Percentiles rank a stretch among this genome's conserved stretches.
phyloP scores from a whole-genome alignment of 2,329 filamentous ascomycete genomes.

The Diaporthe sp. region DNA sequence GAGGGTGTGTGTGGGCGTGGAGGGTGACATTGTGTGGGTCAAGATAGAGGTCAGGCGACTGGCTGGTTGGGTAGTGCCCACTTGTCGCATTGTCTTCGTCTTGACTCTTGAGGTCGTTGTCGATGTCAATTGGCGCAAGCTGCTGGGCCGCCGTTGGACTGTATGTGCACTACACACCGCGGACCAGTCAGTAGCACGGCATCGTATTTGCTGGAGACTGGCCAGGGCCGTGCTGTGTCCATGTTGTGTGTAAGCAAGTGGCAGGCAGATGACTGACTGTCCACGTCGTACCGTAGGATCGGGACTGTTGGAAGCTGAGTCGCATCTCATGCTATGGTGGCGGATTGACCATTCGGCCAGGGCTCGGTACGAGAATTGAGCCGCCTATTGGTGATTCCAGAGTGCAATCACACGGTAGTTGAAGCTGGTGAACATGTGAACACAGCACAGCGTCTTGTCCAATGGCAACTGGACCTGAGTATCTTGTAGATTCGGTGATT shows the following conservation, averaged over 20 bases:
- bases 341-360: neutral
- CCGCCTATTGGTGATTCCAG: neutral
- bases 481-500: neutral
- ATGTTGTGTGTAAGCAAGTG: conserved; percentile 1
- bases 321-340: conserved; percentile 20
- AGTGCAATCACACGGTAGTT: neutral
- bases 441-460: conserved; percentile 2
- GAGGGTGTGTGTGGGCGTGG: neutral
- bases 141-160: conserved; percentile 8
- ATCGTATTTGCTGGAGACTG: conserved; percentile 37
- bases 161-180: neutral
- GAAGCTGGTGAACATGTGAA: conserved; percentile 2
- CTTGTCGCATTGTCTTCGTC: conserved; percentile 2
- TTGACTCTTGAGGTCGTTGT: neutral
- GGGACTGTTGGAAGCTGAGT: conserved; percentile 28
- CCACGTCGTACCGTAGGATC: conserved; percentile 37
- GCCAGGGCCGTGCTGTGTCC: neutral
- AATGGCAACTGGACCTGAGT: neutral
- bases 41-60: conserved; percentile 29
- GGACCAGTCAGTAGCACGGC: neutral
- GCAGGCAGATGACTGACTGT: conserved; percentile 32
- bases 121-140: conserved; percentile 5
- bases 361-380: conserved; percentile 4
- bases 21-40: conserved; percentile 38
- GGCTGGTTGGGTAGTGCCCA: conserved; percentile 9